phyloP scores from a whole-genome alignment of 2,329 filamentous ascomycete species.

The Colletotrichum acutatum region DNA sequence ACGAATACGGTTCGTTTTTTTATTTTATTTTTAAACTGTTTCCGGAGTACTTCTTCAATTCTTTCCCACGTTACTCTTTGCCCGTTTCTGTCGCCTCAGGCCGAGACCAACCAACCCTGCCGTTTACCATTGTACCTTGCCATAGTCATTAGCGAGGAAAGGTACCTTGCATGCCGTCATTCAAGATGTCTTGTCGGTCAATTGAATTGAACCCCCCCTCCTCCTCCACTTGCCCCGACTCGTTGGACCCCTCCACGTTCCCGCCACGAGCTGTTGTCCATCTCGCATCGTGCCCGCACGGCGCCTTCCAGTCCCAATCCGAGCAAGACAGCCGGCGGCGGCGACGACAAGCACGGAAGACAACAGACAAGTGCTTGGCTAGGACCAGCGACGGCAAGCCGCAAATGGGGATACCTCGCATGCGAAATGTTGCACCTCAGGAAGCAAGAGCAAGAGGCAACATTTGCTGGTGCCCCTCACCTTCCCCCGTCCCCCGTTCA shows the following conservation, averaged over 20 bases:
- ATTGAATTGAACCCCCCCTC: not conserved
- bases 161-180: not conserved
- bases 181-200: not conserved
- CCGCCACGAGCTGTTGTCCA: constrained; percentile 18
- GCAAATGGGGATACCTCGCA: not conserved
- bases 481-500: not conserved
- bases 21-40: no score
- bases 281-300: not conserved
- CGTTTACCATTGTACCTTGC: not conserved
- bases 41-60: not conserved
- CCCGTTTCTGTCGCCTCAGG: not conserved
- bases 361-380: not conserved
- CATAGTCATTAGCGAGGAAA: not conserved
- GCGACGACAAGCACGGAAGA: not conserved
- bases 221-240: constrained; percentile 9
- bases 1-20: not conserved
- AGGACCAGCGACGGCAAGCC: not conserved
- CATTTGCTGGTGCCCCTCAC: not conserved
- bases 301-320: not conserved
- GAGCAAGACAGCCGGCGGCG: not conserved
- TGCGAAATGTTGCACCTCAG: not conserved
- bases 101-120: not conserved
- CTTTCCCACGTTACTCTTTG: not conserved
- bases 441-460: not conserved
- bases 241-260: constrained; percentile 15